Percentiles rank a stretch among this genome's conserved stretches.
These are phyloP conservation scores for Thielaviopsis punctulata DNA, from an alignment of 2,329 filamentous ascomycete species.

Conservation along the genomic window DNA sequence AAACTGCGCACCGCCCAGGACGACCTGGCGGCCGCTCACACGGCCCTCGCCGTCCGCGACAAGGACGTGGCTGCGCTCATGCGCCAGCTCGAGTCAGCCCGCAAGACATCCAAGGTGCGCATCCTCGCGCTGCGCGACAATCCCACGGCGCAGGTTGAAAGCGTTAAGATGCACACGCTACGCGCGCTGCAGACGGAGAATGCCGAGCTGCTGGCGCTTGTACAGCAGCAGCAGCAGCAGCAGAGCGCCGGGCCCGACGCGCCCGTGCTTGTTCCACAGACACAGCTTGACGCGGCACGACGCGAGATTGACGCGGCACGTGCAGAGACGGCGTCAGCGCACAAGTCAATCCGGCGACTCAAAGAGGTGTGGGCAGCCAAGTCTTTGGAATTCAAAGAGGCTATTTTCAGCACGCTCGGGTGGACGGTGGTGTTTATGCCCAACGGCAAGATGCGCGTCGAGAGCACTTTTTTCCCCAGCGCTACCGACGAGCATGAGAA, in stretches of 20 bases:
- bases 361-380: slow-evolving; percentile 90
- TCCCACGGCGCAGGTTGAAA: slow-evolving; percentile 71
- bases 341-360: slow-evolving; percentile 70
- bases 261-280: slow-evolving; percentile 46
- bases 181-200: slow-evolving; percentile 69
- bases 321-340: slow-evolving; percentile 50
- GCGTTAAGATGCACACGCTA: slow-evolving; percentile 68
- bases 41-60: slow-evolving; percentile 51
- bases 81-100: slow-evolving; percentile 52
- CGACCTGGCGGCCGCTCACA: slow-evolving; percentile 52
- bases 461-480: slow-evolving; percentile 65
- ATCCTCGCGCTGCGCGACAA: slow-evolving; percentile 81
- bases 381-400: slow-evolving; percentile 85
- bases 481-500: slow-evolving; percentile 52
- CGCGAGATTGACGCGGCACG: slow-evolving; percentile 58
- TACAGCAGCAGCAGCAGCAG: slow-evolving; percentile 32
- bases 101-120: slow-evolving; percentile 56
- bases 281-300: slow-evolving; percentile 57
- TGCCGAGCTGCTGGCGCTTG: slow-evolving; percentile 57
- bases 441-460: slow-evolving; percentile 90
- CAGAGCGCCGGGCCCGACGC: slow-evolving; percentile 21
- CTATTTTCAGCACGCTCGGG: slow-evolving; percentile 77
- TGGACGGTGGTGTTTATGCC: slow-evolving; percentile 94
- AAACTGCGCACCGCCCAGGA: slow-evolving; percentile 79
- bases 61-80: slow-evolving; percentile 57